Evolutionary conservation across 2,329 filamentous ascomycete species (phyloP).

Genomic region (Lachnellula suecica): DNA sequence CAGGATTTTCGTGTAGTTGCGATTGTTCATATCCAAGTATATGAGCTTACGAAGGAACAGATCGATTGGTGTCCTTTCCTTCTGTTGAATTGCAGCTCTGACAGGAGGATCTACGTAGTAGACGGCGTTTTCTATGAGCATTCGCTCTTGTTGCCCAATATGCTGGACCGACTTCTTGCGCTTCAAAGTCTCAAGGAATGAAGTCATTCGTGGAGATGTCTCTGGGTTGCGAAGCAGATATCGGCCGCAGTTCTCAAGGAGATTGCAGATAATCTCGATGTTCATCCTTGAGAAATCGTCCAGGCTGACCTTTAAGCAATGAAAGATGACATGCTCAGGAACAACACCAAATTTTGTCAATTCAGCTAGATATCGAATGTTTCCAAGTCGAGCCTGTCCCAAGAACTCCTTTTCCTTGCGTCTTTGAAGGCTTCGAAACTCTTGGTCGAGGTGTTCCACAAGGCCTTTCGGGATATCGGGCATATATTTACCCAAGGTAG

Average conservation of each 20-base stretch:
- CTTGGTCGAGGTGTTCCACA: slow-evolving; percentile 89
- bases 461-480: slow-evolving; percentile 90
- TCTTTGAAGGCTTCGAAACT: slow-evolving; percentile 93
- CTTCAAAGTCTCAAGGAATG: slow-evolving; percentile 91
- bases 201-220: slow-evolving; percentile 88
- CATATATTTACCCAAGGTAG: slow-evolving; percentile 91
- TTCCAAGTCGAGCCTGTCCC: slow-evolving; percentile 87
- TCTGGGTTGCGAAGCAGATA: slow-evolving; percentile 92
- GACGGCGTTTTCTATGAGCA: slow-evolving; percentile 97
- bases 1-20: slow-evolving; percentile 88
- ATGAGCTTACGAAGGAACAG: slow-evolving; percentile 90
- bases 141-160: slow-evolving; percentile 91
- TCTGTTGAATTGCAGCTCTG: slow-evolving; percentile 90
- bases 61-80: slow-evolving; percentile 91
- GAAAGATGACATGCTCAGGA: slow-evolving; percentile 97
- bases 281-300: slow-evolving; percentile 99
- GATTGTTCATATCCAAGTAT: slow-evolving; percentile 90
- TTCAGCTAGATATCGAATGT: slow-evolving; percentile 96
- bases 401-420: slow-evolving; percentile 98
- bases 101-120: slow-evolving; percentile 98
- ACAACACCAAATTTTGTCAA: slow-evolving; percentile 98
- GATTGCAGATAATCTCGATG: slow-evolving; percentile 95
- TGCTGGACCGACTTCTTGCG: slow-evolving; percentile 96
- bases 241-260: slow-evolving; percentile 93
- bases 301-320: slow-evolving; percentile 94